A percentile compares a stretch with the other conserved stretches of the same genome.
phyloP scores from a whole-genome alignment of 1,284 basidiomycete genomes.

The Melanopsichium pennsylvanicum region DNA sequence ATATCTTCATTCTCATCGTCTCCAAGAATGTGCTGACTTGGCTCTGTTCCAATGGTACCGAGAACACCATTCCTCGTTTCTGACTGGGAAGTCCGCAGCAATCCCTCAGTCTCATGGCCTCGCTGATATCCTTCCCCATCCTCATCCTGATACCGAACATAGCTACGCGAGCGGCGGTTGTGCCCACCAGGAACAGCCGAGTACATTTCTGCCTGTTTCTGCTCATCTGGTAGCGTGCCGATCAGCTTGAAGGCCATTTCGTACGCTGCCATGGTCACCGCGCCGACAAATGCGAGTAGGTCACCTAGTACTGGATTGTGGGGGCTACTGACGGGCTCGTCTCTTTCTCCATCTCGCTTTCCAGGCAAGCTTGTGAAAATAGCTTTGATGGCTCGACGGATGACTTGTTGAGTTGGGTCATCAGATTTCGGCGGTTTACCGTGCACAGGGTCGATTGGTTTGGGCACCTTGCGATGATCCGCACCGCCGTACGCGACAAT shows the following conservation, averaged over 20 bases:
- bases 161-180: slow-evolving; percentile 39
- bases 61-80: not conserved
- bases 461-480: slow-evolving; percentile 47
- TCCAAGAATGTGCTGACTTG: slow-evolving; percentile 19
- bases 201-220: slow-evolving; percentile 42
- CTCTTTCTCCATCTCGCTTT: not conserved
- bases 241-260: slow-evolving; percentile 63
- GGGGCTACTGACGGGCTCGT: slow-evolving; percentile 19
- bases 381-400: slow-evolving; percentile 4
- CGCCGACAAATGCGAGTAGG: slow-evolving; percentile 56
- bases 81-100: slow-evolving; percentile 9
- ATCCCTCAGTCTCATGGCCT: slow-evolving; percentile 21
- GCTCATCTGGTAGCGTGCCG: slow-evolving; percentile 58
- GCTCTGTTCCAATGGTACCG: slow-evolving; percentile 2
- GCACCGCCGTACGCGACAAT: slow-evolving; percentile 62
- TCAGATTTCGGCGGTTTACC: slow-evolving; percentile 29
- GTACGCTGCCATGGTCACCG: slow-evolving; percentile 64
- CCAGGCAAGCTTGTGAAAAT: not conserved
- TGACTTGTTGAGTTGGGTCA: slow-evolving; percentile 11
- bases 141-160: slow-evolving; percentile 20
- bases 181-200: slow-evolving; percentile 32
- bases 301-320: slow-evolving; percentile 56
- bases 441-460: slow-evolving; percentile 45
- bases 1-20: slow-evolving; percentile 18
- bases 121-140: slow-evolving; percentile 1